These are phyloP conservation scores for Xerocomellus chrysenteron DNA, from an alignment of 768 basidiomycete species.

Conservation along the genomic window DNA sequence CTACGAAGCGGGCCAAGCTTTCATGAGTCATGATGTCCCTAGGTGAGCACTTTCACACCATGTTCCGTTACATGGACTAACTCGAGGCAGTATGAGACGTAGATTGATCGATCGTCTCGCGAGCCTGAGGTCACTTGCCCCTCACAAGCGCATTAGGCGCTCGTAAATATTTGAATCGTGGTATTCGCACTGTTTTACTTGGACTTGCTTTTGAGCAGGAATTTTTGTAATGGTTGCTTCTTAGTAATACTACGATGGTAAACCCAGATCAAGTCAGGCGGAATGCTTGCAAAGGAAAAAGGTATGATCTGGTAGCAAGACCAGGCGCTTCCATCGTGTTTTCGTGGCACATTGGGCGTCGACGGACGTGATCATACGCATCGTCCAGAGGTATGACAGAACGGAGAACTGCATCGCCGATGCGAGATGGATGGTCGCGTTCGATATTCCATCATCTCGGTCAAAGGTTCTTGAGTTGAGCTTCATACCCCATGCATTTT, in stretches of 20 bases:
- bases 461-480: background rate
- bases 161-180: too few species aligned
- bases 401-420: background rate
- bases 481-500: background rate
- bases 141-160: too few species aligned
- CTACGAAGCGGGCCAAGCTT: background rate
- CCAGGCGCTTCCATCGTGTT: background rate
- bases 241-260: too few species aligned
- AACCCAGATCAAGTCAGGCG: too few species aligned
- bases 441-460: background rate
- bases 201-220: too few species aligned
- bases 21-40: background rate
- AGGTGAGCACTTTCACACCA: background rate
- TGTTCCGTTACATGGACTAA: background rate
- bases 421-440: background rate
- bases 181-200: too few species aligned
- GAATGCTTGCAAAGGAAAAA: too few species aligned
- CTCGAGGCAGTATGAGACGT: background rate
- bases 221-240: too few species aligned
- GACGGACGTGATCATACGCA: too few species aligned
- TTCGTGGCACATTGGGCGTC: background rate
- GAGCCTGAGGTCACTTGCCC: too few species aligned
- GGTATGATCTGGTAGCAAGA: background rate
- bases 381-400: background rate
- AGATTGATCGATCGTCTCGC: too few species aligned